phyloP scores from a whole-genome alignment of 495 filamentous ascomycete species.

The Lophium mytilinum region DNA sequence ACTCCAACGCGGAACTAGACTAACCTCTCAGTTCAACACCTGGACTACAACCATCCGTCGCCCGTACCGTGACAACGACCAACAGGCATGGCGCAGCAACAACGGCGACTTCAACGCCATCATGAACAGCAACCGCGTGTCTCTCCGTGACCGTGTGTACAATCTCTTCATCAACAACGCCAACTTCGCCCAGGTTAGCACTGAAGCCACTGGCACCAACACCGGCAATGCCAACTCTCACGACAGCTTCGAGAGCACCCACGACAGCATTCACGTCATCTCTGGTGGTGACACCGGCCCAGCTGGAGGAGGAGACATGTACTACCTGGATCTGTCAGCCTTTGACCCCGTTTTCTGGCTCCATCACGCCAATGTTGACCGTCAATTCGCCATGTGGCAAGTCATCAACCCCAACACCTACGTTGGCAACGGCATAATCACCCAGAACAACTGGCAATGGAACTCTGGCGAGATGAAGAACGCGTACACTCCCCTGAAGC shows the following conservation, averaged over 20 bases:
- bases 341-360: conserved; percentile 28
- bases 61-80: conserved; percentile 5
- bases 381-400: conserved; percentile 23
- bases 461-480: conserved; percentile 17
- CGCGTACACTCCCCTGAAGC: conserved; percentile 14
- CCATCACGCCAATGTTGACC: conserved; percentile 26
- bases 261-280: conserved; percentile 22
- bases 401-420: conserved; percentile 17
- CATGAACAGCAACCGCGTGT: conserved; percentile 9
- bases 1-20: neutral
- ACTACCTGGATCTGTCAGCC: conserved; percentile 19
- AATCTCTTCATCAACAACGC: conserved; percentile 14
- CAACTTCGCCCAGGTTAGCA: conserved; percentile 13
- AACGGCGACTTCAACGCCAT: conserved; percentile 15
- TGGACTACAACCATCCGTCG: conserved; percentile 19
- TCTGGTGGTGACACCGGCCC: conserved; percentile 11
- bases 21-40: conserved; percentile 8
- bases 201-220: conserved; percentile 12
- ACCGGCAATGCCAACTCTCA: conserved; percentile 5
- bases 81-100: conserved; percentile 14
- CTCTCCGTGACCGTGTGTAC: conserved; percentile 21
- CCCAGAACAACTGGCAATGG: conserved; percentile 16
- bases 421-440: conserved; percentile 12
- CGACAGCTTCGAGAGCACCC: conserved; percentile 24
- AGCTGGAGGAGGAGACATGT: conserved; percentile 19